Percentiles rank a stretch among this genome's conserved stretches.
Evolutionary conservation across 331 rosid genomes (phyloP).

Genomic region (Rhamnella rubrinervis): DNA sequence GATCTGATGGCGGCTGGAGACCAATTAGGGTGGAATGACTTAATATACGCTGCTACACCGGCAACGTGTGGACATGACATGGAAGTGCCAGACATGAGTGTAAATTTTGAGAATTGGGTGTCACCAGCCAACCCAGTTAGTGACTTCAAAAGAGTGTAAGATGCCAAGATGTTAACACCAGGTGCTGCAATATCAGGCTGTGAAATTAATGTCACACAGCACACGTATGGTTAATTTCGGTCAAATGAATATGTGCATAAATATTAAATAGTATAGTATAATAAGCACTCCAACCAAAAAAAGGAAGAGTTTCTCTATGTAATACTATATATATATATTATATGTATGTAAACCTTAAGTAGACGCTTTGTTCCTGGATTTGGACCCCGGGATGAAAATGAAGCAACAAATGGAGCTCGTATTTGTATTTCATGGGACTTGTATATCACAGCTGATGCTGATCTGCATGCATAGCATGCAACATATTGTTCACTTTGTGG

Average conservation of each 20-base stretch:
- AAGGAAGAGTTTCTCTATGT: too few relatives aligned
- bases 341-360: conserved; percentile 56
- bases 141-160: conserved; percentile 61
- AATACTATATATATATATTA: too few relatives aligned
- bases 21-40: conserved; percentile 87
- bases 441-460: conserved; percentile 66
- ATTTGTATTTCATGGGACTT: conserved; percentile 43
- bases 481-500: not conserved
- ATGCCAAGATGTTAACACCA: conserved; percentile 74
- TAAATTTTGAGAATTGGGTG: conserved; percentile 71
- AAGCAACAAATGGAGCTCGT: conserved; percentile 66
- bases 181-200: conserved; percentile 95
- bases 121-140: conserved; percentile 70
- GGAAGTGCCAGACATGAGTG: conserved; percentile 88
- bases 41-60: conserved; percentile 84
- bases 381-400: conserved; percentile 93
- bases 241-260: too few relatives aligned
- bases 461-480: conserved; percentile 36
- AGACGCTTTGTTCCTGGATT: conserved; percentile 53
- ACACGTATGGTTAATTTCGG: too few relatives aligned
- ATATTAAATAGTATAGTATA: too few relatives aligned
- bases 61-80: conserved; percentile 94
- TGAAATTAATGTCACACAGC: conserved; percentile 1
- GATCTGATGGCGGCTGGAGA: conserved; percentile 78
- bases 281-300: too few relatives aligned